These are phyloP conservation scores for Tricladium varicosporioides DNA, from an alignment of 2,329 filamentous ascomycete genomes.

Conservation along the genomic window DNA sequence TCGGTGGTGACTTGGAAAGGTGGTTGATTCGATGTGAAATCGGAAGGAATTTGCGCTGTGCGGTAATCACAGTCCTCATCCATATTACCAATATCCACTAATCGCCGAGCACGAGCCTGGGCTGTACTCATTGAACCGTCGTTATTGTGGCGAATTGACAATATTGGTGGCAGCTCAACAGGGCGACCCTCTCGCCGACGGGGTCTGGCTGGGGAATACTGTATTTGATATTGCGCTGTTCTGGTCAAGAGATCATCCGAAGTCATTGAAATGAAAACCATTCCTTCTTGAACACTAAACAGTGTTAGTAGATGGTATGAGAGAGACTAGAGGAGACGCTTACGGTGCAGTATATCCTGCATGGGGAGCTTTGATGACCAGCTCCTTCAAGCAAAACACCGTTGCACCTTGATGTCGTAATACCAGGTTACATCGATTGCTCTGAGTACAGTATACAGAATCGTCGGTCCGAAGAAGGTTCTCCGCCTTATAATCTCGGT, in stretches of 20 bases:
- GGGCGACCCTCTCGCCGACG: slow-evolving; percentile 28
- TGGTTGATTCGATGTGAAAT: slow-evolving; percentile 48
- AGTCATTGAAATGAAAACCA: slow-evolving; percentile 88
- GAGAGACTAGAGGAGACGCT: slow-evolving; percentile 39
- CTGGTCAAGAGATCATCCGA: slow-evolving; percentile 71
- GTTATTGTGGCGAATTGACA: slow-evolving; percentile 53
- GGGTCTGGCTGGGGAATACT: slow-evolving; percentile 45
- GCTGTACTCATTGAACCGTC: slow-evolving; percentile 47
- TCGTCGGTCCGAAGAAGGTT: slow-evolving; percentile 82
- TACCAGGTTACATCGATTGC: slow-evolving; percentile 83
- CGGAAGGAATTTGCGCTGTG: slow-evolving; percentile 54
- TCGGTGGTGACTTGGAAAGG: slow-evolving; percentile 57
- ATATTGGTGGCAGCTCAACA: slow-evolving; percentile 38
- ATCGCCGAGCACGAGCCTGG: slow-evolving; percentile 43
- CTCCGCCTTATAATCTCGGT: slow-evolving; percentile 60
- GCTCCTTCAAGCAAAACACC: slow-evolving; percentile 78
- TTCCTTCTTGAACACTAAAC: slow-evolving; percentile 77
- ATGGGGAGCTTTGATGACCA: slow-evolving; percentile 83
- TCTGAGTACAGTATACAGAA: slow-evolving; percentile 87
- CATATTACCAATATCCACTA: slow-evolving; percentile 41
- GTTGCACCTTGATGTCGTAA: slow-evolving; percentile 77
- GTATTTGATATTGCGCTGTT: slow-evolving; percentile 74
- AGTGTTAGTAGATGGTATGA: slow-evolving; percentile 16
- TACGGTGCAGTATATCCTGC: slow-evolving; percentile 83
- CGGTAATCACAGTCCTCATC: slow-evolving; percentile 41